phyloP scores from a whole-genome alignment of 352 stramenopile species.

The Elongisporangium senticosum region DNA sequence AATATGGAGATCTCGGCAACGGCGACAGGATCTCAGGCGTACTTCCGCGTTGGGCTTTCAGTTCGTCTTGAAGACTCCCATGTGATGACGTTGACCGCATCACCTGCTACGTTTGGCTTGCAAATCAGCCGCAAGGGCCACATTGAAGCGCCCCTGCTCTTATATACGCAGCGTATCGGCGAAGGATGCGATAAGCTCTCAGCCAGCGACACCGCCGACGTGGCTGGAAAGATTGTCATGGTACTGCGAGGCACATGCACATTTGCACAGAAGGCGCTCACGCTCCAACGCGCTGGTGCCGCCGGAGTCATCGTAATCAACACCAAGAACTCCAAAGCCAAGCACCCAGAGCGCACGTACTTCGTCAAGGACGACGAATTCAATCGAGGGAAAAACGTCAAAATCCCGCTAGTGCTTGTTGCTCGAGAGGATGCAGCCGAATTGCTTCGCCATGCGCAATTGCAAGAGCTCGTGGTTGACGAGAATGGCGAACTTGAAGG shows the following conservation, averaged over 20 bases:
- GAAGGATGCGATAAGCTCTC: conserved; percentile 43
- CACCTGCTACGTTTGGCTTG: conserved; percentile 58
- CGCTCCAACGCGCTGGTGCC: conserved; percentile 51
- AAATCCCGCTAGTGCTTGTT: conserved; percentile 69
- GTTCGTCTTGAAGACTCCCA: conserved; percentile 55
- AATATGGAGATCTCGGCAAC: conserved; percentile 27
- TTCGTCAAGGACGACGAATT: conserved; percentile 53
- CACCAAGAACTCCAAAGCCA: conserved; percentile 34
- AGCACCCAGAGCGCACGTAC: conserved; percentile 49
- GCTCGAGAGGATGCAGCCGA: conserved; percentile 40
- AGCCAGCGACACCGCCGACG: conserved; percentile 1
- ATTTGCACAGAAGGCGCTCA: conserved; percentile 72
- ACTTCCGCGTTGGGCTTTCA: conserved; percentile 46
- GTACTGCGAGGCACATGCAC: conserved; percentile 64
- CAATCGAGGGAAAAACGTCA: conserved; percentile 34
- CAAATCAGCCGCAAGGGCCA: conserved; percentile 31
- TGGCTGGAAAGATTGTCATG: conserved; percentile 63
- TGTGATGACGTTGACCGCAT: conserved; percentile 59
- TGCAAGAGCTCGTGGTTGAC: conserved; percentile 1
- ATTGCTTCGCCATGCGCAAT: conserved; percentile 32
- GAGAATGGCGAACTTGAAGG: neutral
- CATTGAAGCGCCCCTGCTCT: conserved; percentile 50
- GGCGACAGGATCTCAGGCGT: conserved; percentile 4
- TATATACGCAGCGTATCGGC: conserved; percentile 32
- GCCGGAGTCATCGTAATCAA: conserved; percentile 68